Conservation (phyloP, 2,329 filamentous ascomycete genomes). For the Alternaria metachromatica region DNA sequence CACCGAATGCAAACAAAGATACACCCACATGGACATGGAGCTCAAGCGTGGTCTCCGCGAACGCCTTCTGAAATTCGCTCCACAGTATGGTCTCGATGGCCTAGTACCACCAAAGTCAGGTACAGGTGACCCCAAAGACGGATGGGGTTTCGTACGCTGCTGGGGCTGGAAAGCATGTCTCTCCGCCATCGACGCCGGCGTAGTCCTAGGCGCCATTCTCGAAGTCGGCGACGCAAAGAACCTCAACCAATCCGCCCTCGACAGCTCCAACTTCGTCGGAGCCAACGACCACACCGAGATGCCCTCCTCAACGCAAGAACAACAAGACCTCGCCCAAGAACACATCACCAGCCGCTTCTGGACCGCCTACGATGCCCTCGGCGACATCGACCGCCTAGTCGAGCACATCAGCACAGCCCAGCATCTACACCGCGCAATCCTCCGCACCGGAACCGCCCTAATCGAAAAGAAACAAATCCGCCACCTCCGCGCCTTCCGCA, state of each 20-base stretch:
- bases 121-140: slow-evolving; percentile 78
- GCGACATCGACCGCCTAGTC: slow-evolving; percentile 71
- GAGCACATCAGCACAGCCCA: slow-evolving; percentile 82
- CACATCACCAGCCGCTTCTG: slow-evolving; percentile 61
- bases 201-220: slow-evolving; percentile 87
- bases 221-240: slow-evolving; percentile 76
- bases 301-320: slow-evolving; percentile 23
- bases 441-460: slow-evolving; percentile 87
- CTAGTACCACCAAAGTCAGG: slow-evolving; percentile 75
- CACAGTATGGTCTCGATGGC: slow-evolving; percentile 90
- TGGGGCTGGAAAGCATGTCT: slow-evolving; percentile 98
- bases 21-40: slow-evolving; percentile 98
- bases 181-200: slow-evolving; percentile 91
- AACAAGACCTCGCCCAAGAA: slow-evolving; percentile 49
- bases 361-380: slow-evolving; percentile 65
- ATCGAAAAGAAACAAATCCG: slow-evolving; percentile 95
- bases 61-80: slow-evolving; percentile 88
- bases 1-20: slow-evolving; percentile 91
- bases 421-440: slow-evolving; percentile 88
- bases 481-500: slow-evolving; percentile 88
- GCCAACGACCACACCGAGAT: slow-evolving; percentile 37
- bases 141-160: slow-evolving; percentile 95
- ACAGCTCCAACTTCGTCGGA: slow-evolving; percentile 38
- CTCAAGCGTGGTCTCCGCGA: slow-evolving; percentile 86
- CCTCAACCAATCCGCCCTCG: slow-evolving; percentile 40